phyloP scores from a whole-genome alignment of 352 stramenopile genomes.

The Phytophthora meadii region DNA sequence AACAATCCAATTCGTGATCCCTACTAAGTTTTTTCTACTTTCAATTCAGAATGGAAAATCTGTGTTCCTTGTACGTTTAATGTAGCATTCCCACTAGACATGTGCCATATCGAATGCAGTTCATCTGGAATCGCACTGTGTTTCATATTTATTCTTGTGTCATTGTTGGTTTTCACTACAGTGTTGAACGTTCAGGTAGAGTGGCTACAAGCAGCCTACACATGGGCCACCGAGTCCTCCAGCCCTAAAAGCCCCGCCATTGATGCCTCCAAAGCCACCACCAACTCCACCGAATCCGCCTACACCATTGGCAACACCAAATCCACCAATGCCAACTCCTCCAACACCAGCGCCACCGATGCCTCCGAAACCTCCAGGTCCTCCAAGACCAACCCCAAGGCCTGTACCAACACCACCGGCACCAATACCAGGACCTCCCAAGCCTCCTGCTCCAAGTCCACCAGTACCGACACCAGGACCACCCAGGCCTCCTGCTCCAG shows the following conservation, averaged over 20 bases:
- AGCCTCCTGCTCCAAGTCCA: constrained; percentile 12
- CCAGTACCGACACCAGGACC: not conserved
- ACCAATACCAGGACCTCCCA: not conserved
- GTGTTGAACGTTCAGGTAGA: too few species aligned
- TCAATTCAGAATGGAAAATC: too few species aligned
- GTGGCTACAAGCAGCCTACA: constrained; percentile 1
- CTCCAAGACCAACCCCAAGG: not conserved
- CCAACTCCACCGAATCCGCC: not conserved
- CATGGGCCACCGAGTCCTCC: constrained; percentile 11
- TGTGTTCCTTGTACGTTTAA: too few species aligned
- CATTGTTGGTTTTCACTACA: too few species aligned
- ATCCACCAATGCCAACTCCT: constrained; percentile 1
- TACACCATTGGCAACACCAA: not conserved
- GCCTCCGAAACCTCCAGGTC: not conserved
- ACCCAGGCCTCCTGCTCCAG: constrained; percentile 14
- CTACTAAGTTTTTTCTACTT: too few species aligned
- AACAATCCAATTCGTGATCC: too few species aligned
- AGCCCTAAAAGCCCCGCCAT: constrained; percentile 5
- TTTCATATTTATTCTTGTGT: too few species aligned
- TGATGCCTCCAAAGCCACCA: constrained; percentile 13
- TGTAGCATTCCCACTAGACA: too few species aligned
- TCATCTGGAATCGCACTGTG: too few species aligned
- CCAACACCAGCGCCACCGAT: constrained; percentile 4
- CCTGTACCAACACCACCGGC: not conserved
- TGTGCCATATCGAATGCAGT: too few species aligned